Evolutionary conservation across 108 stramenopile genomes (phyloP), one percentile per base, ranked within the genome.

Genomic region (Bacterosira constricta): DNA sequence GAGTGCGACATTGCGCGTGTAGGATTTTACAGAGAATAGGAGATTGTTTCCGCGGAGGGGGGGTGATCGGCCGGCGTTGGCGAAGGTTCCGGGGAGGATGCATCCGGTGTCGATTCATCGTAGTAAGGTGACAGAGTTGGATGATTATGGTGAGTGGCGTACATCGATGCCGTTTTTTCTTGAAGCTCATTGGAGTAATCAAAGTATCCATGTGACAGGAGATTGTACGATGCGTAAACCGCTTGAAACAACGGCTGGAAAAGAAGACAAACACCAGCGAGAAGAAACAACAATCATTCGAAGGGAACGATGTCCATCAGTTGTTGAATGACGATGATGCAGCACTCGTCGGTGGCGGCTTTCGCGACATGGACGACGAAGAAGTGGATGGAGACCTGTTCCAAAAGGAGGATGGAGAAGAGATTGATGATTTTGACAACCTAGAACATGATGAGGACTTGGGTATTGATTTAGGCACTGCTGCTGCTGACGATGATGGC

Each of bases 61-160:
- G 9, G 18, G 44, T 12, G 17, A n/a, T 29, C 51, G 66, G 59
- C 93, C 93, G 23, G 77, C 89, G 15, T 83, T 99, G 27, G 86
- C 98, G 35, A 91, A 67, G 37, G 95, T 98, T 47, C 90, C 95
- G 15, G 97, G 96, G 4, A 74, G 99, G 60, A 97, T 96, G 45
- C 79, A 85, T 75, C 97, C 97, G 2, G 99, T 99, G 1, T 97
- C 97, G 5, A 86, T 94, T 73, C 98, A 99, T 84, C 98, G 97
- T 79, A 87, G 86, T 73, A 95, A 94, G 74, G 82, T 89, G 17
- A 99, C 99, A 7, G 99, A 97, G 77, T 68, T 98, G 57, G 89
- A 91, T 31, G 83, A 97, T 80, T 99, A 99, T 71, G 86, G 85
- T 86, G 66, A 85, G 88, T 61, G 50, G 52, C 12, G 10, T 11